phyloP scores from a whole-genome alignment of 2,329 filamentous ascomycete genomes.

The Cephalotrichum gorgonifer region DNA sequence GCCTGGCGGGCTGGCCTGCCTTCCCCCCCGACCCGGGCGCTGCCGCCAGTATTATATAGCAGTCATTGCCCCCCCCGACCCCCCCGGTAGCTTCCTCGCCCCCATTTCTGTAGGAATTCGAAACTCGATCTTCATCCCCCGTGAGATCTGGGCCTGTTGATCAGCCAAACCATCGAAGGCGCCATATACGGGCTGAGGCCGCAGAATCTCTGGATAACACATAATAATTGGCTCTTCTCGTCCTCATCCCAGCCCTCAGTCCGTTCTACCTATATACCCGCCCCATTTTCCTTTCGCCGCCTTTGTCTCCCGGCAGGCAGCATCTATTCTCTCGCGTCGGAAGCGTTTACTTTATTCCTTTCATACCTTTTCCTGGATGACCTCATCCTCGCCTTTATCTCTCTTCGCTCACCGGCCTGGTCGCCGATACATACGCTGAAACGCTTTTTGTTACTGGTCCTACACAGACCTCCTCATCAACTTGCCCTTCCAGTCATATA shows the following conservation, averaged over 20 bases:
- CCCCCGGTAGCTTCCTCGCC: background rate
- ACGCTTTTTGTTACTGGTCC: background rate
- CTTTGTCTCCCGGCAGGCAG: background rate
- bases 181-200: background rate
- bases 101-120: background rate
- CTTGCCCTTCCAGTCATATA: background rate
- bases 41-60: constrained; percentile 7
- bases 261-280: background rate
- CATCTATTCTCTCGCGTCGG: background rate
- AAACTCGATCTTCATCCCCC: background rate
- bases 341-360: background rate
- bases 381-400: background rate
- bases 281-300: background rate
- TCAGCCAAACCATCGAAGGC: constrained; percentile 1
- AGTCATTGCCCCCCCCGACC: background rate
- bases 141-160: constrained; percentile 3
- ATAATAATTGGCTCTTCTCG: background rate
- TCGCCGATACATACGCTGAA: background rate
- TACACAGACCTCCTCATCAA: background rate
- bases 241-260: background rate
- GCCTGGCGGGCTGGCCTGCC: too few species aligned
- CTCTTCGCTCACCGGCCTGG: constrained; percentile 1
- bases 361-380: background rate
- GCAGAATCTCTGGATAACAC: background rate
- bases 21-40: too few species aligned